Evolutionary conservation across 1,284 basidiomycete species (phyloP).

Genomic region (Heliocybe sulcata): DNA sequence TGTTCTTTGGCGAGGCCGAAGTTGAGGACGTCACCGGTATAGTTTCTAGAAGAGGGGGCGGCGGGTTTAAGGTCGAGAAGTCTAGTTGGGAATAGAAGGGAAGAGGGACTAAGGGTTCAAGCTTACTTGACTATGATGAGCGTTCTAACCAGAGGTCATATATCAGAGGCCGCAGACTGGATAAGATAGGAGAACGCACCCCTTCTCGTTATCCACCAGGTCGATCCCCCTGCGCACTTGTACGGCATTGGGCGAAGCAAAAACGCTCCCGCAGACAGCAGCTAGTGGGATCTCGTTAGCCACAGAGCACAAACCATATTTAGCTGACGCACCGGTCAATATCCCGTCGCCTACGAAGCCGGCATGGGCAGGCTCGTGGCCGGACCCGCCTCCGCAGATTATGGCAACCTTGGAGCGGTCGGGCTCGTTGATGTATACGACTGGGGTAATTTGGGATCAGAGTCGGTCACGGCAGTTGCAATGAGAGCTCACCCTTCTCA

Average conservation of each 20-base stretch:
- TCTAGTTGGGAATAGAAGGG: constrained; percentile 8
- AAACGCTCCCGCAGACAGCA: constrained; percentile 83
- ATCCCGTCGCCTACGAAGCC: constrained; percentile 80
- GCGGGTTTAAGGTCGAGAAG: no score
- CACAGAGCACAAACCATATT: background rate
- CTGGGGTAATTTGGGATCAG: constrained; percentile 25
- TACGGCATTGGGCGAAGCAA: constrained; percentile 81
- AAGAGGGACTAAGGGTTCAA: background rate
- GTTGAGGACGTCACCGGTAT: constrained; percentile 88
- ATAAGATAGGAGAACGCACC: no score
- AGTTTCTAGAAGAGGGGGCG: no score
- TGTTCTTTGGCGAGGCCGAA: constrained; percentile 92
- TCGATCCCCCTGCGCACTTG: constrained; percentile 81
- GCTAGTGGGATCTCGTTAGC: constrained; percentile 29
- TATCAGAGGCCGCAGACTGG: no score
- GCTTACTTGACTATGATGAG: constrained; percentile 81
- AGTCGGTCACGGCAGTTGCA: background rate
- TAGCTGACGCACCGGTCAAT: constrained; percentile 48
- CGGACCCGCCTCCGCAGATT: constrained; percentile 86
- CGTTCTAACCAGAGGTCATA: constrained; percentile 36
- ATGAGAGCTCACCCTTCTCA: constrained; percentile 46
- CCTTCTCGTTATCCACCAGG: constrained; percentile 70
- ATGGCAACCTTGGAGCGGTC: constrained; percentile 70
- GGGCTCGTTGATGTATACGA: constrained; percentile 50
- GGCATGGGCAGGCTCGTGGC: constrained; percentile 86